Evolutionary conservation across 345 rosid genomes (phyloP), one percentile per base, ranked within the genome.

Genomic region (Melastoma malabathricum): DNA sequence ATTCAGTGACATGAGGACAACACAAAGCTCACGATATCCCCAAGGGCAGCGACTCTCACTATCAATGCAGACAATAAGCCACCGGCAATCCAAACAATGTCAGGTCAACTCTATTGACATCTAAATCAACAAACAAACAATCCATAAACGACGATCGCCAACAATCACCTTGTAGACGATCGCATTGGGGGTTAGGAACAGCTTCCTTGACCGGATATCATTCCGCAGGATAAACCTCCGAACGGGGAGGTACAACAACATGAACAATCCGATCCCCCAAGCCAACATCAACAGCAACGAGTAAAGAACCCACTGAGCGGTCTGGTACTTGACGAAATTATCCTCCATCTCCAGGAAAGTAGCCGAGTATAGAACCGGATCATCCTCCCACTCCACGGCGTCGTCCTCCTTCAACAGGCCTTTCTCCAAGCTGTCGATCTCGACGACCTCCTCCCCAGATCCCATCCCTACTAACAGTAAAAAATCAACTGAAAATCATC

Each of bases 261-360:
- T 82, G 74, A 82, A 62, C 39, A 82, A 53, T 2, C 89, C 89
- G 50, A 82, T 66, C 3, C 85, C 85, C 83, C 81, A 82, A 59
- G 77, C 89, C 63, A 79, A 44, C 13, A 74, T 23, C 6, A 82
- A 51, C 50, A 67, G 73, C 79, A 82, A 57, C 15, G 89, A 82
- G 58, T 70, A 76, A 12, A 74, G 59, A 48, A 76, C 69, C 86
- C 89, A 82, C 20, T 61, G 77, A 18, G 68, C 71, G 3, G 86
- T 79, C 46, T 72, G 83, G 51, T 72, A 61, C 56, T 76, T 71
- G 14, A 79, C 66, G 50, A 70, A 82, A 48, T 64, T 59, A 15
- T 79, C 86, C 45, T 79, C 86, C 68, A 63, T 74, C 31, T 76
- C 85, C 22, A 22, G 59, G 23, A 82, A 79, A 2, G 83, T 74